Evolutionary conservation across 2,329 filamentous ascomycete genomes (phyloP).

Genomic region (Epicoccum sorghinum): DNA sequence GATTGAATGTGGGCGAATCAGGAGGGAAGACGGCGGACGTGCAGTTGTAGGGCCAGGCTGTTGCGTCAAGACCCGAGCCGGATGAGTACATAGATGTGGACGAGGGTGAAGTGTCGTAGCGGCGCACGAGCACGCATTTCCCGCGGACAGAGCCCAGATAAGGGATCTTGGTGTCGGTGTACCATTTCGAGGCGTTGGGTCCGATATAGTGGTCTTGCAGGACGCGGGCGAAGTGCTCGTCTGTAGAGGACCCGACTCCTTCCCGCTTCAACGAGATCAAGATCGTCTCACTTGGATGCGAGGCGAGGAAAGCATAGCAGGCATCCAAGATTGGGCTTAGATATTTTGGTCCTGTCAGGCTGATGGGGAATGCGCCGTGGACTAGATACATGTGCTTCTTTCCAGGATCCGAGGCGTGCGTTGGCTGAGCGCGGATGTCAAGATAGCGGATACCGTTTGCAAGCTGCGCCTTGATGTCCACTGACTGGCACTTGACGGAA

Average conservation of each 20-base stretch:
- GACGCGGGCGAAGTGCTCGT: conserved; percentile 77
- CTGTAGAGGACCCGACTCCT: conserved; percentile 79
- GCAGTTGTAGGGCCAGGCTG: conserved; percentile 86
- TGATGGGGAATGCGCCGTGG: conserved; percentile 87
- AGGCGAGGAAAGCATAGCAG: conserved; percentile 75
- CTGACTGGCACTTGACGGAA: conserved; percentile 90
- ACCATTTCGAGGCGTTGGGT: conserved; percentile 70
- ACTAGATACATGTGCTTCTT: conserved; percentile 79
- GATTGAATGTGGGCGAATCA: conserved; percentile 61
- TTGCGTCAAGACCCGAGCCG: conserved; percentile 64
- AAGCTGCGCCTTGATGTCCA: conserved; percentile 77
- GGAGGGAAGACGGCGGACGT: conserved; percentile 74
- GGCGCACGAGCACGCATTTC: conserved; percentile 81
- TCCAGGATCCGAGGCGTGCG: conserved; percentile 60
- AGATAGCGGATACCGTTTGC: conserved; percentile 92
- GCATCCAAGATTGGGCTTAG: conserved; percentile 75
- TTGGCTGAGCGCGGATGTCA: conserved; percentile 81
- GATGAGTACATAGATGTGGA: conserved; percentile 1
- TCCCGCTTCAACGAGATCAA: conserved; percentile 91
- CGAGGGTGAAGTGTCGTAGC: conserved; percentile 65
- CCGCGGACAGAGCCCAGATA: conserved; percentile 79
- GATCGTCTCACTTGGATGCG: conserved; percentile 80
- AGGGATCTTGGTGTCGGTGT: conserved; percentile 74
- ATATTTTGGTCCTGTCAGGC: conserved; percentile 79
- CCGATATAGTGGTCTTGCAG: conserved; percentile 73